Evolutionary conservation across 1,284 basidiomycete species (phyloP), one percentile per base, ranked within the genome.

Genomic region (Austropuccinia psidii): DNA sequence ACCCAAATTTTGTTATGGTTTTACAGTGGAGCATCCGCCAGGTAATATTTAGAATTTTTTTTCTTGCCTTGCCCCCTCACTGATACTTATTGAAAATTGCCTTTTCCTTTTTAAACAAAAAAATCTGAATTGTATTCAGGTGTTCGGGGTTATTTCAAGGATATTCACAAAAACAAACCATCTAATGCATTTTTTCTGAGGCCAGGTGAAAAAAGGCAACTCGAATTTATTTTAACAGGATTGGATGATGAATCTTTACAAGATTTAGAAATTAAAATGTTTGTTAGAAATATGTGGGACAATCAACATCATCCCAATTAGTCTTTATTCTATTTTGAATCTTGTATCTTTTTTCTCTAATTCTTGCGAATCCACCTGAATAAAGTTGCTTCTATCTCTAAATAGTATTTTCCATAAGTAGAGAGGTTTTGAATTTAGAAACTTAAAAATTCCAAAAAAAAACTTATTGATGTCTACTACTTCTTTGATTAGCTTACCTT

Each of bases 91-190:
- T 8, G 5, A 27, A 2, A 11, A 29, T 37, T 17, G 33, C 37
- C 7, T 8, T 15, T 27, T 11, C 37, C 21, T 66, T 66, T 55
- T 29, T 29, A n/a, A 39, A 9, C 17, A 31, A 9, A 21, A 61
- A 21, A 27, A 17, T 19, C 35, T 49, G 0, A 1, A 31, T 73
- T n/a, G 13, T 27, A 4, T 35, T 19, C 19, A 66, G 73, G 61
- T n/a, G 73, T 74, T 2, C 47, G 37, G 15, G 73, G 73, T 52
- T 74, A 74, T 60, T 74, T 74, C 43, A 60, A n/a, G 39, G 69
- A 73, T 27, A 54, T 54, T 21, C 29, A 31, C 9, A 73, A 47
- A 4, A 24, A 41, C 27, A 31, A 54, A n/a, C 69, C 69, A 17
- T 62, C 60, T 3, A 73, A 73, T 47, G 49, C 17, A 15, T 73